Evolutionary conservation across 106 monocot genomes (phyloP).

Genomic region (Dioscorea zingiberensis): DNA sequence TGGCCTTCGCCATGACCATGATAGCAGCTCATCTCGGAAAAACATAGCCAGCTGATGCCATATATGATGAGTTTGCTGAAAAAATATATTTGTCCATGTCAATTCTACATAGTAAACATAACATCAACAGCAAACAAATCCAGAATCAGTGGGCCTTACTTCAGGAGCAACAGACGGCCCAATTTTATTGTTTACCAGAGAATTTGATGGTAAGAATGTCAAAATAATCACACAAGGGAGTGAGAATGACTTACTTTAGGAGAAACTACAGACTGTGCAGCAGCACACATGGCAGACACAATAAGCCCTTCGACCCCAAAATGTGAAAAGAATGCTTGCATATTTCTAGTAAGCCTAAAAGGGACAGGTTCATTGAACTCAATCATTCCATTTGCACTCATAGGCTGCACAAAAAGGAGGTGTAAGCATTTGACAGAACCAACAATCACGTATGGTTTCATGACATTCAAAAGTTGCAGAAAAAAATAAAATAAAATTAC

Average conservation of each 20-base stretch:
- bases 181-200: too few species aligned
- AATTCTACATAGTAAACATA: too few species aligned
- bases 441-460: not conserved
- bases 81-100: not conserved
- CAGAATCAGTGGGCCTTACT: too few species aligned
- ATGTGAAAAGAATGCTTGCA: slow-evolving; percentile 96
- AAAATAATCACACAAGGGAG: too few species aligned
- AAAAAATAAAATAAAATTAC: slow-evolving; percentile 21
- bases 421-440: not conserved
- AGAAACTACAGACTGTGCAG: slow-evolving; percentile 83
- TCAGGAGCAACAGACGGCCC: too few species aligned
- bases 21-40: slow-evolving; percentile 90
- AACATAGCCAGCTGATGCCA: slow-evolving; percentile 98
- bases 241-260: slow-evolving; percentile 57
- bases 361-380: slow-evolving; percentile 98
- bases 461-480: not conserved
- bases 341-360: slow-evolving; percentile 89
- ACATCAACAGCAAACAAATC: too few species aligned
- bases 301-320: slow-evolving; percentile 98
- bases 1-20: slow-evolving; percentile 96
- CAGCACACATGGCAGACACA: slow-evolving; percentile 94
- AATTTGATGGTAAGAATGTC: too few species aligned
- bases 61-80: slow-evolving; percentile 93
- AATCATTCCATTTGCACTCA: slow-evolving; percentile 92
- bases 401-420: slow-evolving; percentile 52